phyloP scores from a whole-genome alignment of 768 basidiomycete genomes.

The Amylocystis lapponica region DNA sequence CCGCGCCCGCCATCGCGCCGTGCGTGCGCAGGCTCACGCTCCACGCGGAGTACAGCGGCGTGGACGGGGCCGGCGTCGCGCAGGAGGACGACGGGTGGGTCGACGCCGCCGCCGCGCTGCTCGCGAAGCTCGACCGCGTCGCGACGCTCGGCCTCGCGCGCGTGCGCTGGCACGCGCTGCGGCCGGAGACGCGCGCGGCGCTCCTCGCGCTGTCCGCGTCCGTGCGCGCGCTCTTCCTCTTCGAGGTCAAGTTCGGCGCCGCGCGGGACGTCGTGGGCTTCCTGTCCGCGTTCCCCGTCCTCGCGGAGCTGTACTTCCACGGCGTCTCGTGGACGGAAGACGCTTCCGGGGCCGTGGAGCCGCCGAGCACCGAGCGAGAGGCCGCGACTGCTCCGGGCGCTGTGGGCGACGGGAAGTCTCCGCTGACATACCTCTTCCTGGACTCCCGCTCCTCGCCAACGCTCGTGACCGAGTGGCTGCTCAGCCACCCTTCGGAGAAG shows the following conservation, averaged over 20 bases:
- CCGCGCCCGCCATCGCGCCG: constrained; percentile 13
- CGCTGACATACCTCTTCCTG: constrained; percentile 22
- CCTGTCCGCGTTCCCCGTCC: constrained; percentile 20
- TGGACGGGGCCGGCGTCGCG: constrained; percentile 8
- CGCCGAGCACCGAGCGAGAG: not conserved
- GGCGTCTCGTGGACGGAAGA: constrained; percentile 22
- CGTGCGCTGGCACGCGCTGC: constrained; percentile 19
- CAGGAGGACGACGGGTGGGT: constrained; percentile 20
- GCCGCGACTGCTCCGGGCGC: too few relatives aligned
- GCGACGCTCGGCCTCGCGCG: constrained; percentile 19
- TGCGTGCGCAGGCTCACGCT: constrained; percentile 20
- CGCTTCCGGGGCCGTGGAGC: constrained; percentile 11
- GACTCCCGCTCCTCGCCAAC: constrained; percentile 24
- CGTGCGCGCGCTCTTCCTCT: constrained; percentile 20
- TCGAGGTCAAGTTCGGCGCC: constrained; percentile 21
- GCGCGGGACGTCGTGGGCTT: constrained; percentile 21
- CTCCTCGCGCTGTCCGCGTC: constrained; percentile 11
- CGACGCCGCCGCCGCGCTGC: constrained; percentile 12
- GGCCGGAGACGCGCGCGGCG: constrained; percentile 16
- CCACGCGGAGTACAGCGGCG: constrained; percentile 15
- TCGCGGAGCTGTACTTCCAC: constrained; percentile 23
- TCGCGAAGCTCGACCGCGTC: constrained; percentile 12
- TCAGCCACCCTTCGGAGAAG: constrained; percentile 20
- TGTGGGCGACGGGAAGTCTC: constrained; percentile 10
- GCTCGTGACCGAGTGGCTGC: constrained; percentile 23